phyloP scores from a whole-genome alignment of 192 early-diverging fungal genomes.

The Gaertneriomyces semiglobifer region DNA sequence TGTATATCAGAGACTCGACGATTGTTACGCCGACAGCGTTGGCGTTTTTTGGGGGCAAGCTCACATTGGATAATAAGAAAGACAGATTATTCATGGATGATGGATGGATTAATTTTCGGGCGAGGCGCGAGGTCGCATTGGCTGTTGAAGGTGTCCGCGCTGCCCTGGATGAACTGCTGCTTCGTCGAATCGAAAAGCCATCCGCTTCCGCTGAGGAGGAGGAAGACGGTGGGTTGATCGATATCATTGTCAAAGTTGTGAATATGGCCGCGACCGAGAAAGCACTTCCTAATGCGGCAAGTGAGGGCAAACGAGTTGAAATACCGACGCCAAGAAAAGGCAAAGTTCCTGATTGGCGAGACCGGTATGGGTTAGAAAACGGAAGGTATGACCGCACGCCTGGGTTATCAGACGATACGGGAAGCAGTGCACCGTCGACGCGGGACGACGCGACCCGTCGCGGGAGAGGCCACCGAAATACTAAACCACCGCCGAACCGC shows the following conservation, averaged over 20 bases:
- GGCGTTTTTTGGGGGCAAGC: conserved; percentile 43
- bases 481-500: too few species aligned
- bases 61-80: conserved; percentile 25
- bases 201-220: not conserved
- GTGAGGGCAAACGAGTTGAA: too few species aligned
- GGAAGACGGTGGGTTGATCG: not conserved
- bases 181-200: conserved; percentile 71
- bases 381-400: too few species aligned
- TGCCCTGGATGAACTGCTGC: conserved; percentile 70
- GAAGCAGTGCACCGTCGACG: too few species aligned
- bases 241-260: not conserved
- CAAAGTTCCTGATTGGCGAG: too few species aligned
- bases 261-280: not conserved
- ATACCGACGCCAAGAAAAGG: too few species aligned
- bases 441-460: too few species aligned
- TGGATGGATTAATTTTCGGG: conserved; percentile 39
- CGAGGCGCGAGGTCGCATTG: conserved; percentile 19
- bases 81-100: conserved; percentile 33
- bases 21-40: conserved; percentile 32
- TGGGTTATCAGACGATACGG: too few species aligned
- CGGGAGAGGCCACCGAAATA: too few species aligned
- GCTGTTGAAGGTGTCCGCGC: conserved; percentile 43
- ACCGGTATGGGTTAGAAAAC: too few species aligned
- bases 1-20: conserved; percentile 44
- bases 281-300: too few species aligned